These are phyloP conservation scores for Amphicarpaea edgeworthii DNA, from an alignment of 306 rosid species.

Conservation along the genomic window DNA sequence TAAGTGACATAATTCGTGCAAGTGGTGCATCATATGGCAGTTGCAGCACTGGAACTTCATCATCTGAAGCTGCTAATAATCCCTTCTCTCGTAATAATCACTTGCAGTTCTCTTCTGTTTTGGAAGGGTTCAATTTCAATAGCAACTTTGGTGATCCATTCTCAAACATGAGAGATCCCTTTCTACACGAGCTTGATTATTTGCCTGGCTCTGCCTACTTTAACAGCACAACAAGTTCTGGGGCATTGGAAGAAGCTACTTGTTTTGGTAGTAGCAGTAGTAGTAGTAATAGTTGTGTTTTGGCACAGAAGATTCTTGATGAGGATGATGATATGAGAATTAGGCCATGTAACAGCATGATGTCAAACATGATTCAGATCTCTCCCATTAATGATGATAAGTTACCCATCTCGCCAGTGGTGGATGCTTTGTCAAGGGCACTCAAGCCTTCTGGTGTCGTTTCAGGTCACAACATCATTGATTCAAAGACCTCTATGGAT, in stretches of 20 bases:
- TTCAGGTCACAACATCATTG: constrained; percentile 47
- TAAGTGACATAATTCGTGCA: constrained; percentile 72
- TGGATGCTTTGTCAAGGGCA: constrained; percentile 46
- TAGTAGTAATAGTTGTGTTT: background rate
- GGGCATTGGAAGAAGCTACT: background rate
- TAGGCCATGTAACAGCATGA: constrained; percentile 52
- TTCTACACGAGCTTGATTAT: constrained; percentile 55
- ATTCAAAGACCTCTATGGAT: constrained; percentile 48
- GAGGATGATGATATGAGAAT: constrained; percentile 41
- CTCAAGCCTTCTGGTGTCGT: constrained; percentile 47
- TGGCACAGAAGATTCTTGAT: background rate
- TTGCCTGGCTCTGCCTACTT: constrained; percentile 41
- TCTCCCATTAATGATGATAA: constrained; percentile 59
- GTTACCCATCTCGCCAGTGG: constrained; percentile 35
- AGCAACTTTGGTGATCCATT: constrained; percentile 79
- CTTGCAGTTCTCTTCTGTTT: constrained; percentile 32
- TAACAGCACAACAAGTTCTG: constrained; percentile 37
- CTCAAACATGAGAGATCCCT: constrained; percentile 71
- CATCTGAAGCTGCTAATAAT: constrained; percentile 27
- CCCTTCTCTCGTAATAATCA: constrained; percentile 17
- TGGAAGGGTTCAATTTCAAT: constrained; percentile 35
- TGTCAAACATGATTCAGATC: constrained; percentile 78
- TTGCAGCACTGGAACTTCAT: constrained; percentile 39
- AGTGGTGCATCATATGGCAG: constrained; percentile 48
- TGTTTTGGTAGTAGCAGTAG: background rate